Conservation (phyloP, 441 rosid genomes). For the Arabidopsis hybrid region DNA sequence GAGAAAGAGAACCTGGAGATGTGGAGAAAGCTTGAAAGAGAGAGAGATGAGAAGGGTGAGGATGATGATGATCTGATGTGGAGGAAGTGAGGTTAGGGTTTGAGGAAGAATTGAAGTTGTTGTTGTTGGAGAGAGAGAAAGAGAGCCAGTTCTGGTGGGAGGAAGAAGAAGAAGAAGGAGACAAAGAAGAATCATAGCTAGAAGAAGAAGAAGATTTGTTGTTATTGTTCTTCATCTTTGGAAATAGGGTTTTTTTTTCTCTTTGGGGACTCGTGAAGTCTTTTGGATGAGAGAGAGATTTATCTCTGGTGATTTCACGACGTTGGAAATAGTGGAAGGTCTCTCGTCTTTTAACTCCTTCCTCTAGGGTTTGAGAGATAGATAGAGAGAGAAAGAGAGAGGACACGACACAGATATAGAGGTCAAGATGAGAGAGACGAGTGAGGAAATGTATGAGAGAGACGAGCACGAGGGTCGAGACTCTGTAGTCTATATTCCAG, state of each 20-base stretch:
- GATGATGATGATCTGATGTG: constrained; percentile 37
- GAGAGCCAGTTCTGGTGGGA: constrained; percentile 69
- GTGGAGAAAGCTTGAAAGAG: constrained; percentile 66
- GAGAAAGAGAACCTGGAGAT: constrained; percentile 46
- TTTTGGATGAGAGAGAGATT: constrained; percentile 24
- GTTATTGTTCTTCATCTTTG: constrained; percentile 43
- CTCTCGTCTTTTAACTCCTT: constrained; percentile 34
- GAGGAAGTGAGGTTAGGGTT: constrained; percentile 44
- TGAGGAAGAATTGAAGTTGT: constrained; percentile 40
- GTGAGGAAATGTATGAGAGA: constrained; percentile 42
- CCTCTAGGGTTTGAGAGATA: constrained; percentile 42
- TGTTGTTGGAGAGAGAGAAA: constrained; percentile 74
- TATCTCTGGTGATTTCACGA: constrained; percentile 32
- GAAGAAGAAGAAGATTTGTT: constrained; percentile 53
- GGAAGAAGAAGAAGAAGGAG: constrained; percentile 51
- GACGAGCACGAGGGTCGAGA: constrained; percentile 43
- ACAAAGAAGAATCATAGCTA: constrained; percentile 48
- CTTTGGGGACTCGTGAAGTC: constrained; percentile 46
- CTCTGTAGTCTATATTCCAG: constrained; percentile 28
- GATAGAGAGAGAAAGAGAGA: constrained; percentile 39
- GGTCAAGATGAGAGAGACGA: constrained; percentile 48
- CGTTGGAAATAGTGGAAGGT: constrained; percentile 60
- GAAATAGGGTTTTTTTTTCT: constrained; percentile 26
- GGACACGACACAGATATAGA: constrained; percentile 72
- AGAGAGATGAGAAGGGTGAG: constrained; percentile 57